Conservation (phyloP, 1,139 yeast species). For the Suhomyces maxii region DNA sequence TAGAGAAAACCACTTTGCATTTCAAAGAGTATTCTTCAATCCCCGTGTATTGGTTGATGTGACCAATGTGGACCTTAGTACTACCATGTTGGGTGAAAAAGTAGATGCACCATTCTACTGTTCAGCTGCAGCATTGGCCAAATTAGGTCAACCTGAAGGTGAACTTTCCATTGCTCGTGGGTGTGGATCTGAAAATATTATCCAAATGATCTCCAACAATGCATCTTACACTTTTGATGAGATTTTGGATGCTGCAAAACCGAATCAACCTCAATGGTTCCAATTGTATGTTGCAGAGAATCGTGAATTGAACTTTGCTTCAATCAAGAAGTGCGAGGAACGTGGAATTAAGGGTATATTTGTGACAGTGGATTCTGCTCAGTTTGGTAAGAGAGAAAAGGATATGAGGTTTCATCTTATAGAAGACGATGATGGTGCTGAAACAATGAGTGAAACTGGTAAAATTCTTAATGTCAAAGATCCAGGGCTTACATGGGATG, state of each 20-base stretch:
- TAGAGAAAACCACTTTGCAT: slow-evolving; percentile 87
- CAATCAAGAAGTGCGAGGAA: slow-evolving; percentile 69
- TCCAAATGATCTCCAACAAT: slow-evolving; percentile 80
- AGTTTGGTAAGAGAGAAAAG: slow-evolving; percentile 86
- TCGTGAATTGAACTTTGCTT: slow-evolving; percentile 55
- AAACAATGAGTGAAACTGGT: slow-evolving; percentile 82
- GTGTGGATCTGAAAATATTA: slow-evolving; percentile 63
- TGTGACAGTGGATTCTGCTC: slow-evolving; percentile 92
- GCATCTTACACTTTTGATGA: slow-evolving; percentile 77
- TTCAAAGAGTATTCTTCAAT: slow-evolving; percentile 80
- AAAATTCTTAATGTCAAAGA: slow-evolving; percentile 79
- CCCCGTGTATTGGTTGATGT: slow-evolving; percentile 84
- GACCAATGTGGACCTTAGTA: slow-evolving; percentile 36
- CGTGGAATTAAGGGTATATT: slow-evolving; percentile 79
- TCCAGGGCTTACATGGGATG: slow-evolving; percentile 66
- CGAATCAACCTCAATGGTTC: slow-evolving; percentile 74
- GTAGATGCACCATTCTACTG: slow-evolving; percentile 64
- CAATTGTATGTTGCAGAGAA: slow-evolving; percentile 81
- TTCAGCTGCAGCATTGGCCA: slow-evolving; percentile 80
- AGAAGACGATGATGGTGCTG: slow-evolving; percentile 63
- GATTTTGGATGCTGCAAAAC: slow-evolving; percentile 58
- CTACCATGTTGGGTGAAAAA: slow-evolving; percentile 43
- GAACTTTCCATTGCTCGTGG: slow-evolving; percentile 76
- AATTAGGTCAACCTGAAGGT: slow-evolving; percentile 76
- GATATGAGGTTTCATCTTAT: slow-evolving; percentile 54